These are phyloP conservation scores for Aspergillus tamarii DNA, from an alignment of 2,329 filamentous ascomycete species.

Conservation along the genomic window DNA sequence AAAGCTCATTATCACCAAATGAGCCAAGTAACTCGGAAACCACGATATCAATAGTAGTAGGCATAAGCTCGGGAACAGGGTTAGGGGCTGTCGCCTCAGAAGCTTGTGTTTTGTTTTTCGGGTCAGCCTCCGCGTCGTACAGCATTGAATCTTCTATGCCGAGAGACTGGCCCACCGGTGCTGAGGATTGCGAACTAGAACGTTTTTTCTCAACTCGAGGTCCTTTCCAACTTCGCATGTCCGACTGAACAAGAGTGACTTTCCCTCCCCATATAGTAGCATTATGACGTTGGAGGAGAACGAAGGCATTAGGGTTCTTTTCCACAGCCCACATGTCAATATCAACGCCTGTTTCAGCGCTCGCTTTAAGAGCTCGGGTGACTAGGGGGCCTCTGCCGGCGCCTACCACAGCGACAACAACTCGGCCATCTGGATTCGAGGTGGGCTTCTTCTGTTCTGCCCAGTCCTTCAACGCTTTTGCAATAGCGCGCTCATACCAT, in stretches of 20 bases:
- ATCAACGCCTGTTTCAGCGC: slow-evolving; percentile 71
- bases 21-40: slow-evolving; percentile 90
- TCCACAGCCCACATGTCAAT: slow-evolving; percentile 92
- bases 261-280: slow-evolving; percentile 75
- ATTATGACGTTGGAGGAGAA: slow-evolving; percentile 87
- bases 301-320: slow-evolving; percentile 97
- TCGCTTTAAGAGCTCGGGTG: slow-evolving; percentile 81
- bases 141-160: slow-evolving; percentile 34
- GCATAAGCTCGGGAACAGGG: slow-evolving; percentile 43
- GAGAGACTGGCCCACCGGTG: slow-evolving; percentile 38
- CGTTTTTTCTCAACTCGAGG: slow-evolving; percentile 51
- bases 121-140: slow-evolving; percentile 20
- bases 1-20: slow-evolving; percentile 96
- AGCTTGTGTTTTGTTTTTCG: slow-evolving; percentile 45
- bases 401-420: slow-evolving; percentile 89
- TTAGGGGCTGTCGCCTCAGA: slow-evolving; percentile 38
- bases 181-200: slow-evolving; percentile 8
- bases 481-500: slow-evolving; percentile 87
- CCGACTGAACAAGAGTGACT: slow-evolving; percentile 89
- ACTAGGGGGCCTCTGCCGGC: slow-evolving; percentile 92
- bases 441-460: slow-evolving; percentile 71
- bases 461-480: slow-evolving; percentile 81
- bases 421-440: slow-evolving; percentile 68
- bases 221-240: slow-evolving; percentile 96
- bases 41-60: slow-evolving; percentile 74